Evolutionary conservation across 2,329 filamentous ascomycete genomes (phyloP).

Genomic region (Cercospora beticola): DNA sequence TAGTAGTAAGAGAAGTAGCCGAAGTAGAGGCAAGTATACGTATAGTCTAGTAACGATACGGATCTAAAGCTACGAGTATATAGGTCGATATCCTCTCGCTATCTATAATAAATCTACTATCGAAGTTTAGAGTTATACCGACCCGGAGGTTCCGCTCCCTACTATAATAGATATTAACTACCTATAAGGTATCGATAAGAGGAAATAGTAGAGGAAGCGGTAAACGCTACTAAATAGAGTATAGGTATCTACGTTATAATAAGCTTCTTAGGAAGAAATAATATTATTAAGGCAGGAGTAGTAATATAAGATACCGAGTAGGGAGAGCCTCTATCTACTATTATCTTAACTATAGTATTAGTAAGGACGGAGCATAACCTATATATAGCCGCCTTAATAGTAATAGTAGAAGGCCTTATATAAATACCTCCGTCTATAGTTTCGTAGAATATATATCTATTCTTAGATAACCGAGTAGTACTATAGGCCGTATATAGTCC

Average conservation of each 20-base stretch:
- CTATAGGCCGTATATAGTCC: too few species aligned
- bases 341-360: not conserved
- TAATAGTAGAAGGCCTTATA: not conserved
- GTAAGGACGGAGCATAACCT: not conserved
- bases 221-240: too few species aligned
- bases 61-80: not conserved
- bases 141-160: not conserved
- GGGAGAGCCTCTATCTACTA: not conserved
- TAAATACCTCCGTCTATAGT: too few species aligned
- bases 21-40: not conserved
- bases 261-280: not conserved
- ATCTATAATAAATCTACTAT: not conserved
- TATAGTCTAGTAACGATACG: not conserved
- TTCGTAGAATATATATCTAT: too few species aligned
- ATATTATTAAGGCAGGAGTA: not conserved
- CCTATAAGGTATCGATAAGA: too few species aligned
- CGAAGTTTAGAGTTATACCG: not conserved
- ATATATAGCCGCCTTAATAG: not conserved
- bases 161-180: not conserved
- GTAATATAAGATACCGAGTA: not conserved
- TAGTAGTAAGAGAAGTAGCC: too few species aligned
- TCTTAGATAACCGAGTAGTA: too few species aligned
- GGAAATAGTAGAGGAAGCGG: too few species aligned
- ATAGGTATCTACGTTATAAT: not conserved
- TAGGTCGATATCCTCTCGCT: not conserved